Base-by-base conservation (phyloP, 306 rosid genomes). In the Trifolium repens region DNA sequence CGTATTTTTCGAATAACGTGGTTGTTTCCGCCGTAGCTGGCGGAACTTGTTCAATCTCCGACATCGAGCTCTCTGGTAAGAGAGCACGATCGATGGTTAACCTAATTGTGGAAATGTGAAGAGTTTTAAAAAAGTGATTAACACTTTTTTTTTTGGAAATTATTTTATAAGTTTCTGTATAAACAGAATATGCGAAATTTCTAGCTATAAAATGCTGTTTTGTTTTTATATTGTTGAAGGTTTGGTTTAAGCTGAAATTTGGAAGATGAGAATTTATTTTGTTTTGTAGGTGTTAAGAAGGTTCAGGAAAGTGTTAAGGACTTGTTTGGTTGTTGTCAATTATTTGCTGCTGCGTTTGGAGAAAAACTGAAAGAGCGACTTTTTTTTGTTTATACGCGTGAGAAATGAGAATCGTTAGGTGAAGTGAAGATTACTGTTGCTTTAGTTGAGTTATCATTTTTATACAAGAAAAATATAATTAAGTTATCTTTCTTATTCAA, bases 1-100 rank as follows among this genome's bases (percentile, higher is more conserved):
- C 97, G 67, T 91, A 91, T 62, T 89, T 91, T 0, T 87, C 91
- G 70, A 89, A 91, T 16, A 91, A 57, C 37, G 81, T 75, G 44
- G 27, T n/a, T 16, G 55, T 22, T 52, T 24, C 47, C 24, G 65
- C 47, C 19, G 37, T 19, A 10, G 49, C 15, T 40, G 34, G 13
- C 7, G 44, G 19, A 13, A 26, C 32, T 27, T 8, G 59, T 8
- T 78, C 77, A 46, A 2, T 50, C 1, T 52, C 72, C 11, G 72
- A 64, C 82, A 71, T 39, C 86, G 81, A 64, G 80, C 67, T 35
- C 60, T 61, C 43, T 8, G 24, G 9, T 7, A 14, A 32, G 71
- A 59, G 65, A 59, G 65, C 65, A 61, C 10, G 43, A 61, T 30
- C 22, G 12, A 34, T 61, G 19, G 15, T 30, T 60, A 27, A 30